phyloP scores from a whole-genome alignment of 2,329 filamentous ascomycete species.

The Microascus cirrosus region DNA sequence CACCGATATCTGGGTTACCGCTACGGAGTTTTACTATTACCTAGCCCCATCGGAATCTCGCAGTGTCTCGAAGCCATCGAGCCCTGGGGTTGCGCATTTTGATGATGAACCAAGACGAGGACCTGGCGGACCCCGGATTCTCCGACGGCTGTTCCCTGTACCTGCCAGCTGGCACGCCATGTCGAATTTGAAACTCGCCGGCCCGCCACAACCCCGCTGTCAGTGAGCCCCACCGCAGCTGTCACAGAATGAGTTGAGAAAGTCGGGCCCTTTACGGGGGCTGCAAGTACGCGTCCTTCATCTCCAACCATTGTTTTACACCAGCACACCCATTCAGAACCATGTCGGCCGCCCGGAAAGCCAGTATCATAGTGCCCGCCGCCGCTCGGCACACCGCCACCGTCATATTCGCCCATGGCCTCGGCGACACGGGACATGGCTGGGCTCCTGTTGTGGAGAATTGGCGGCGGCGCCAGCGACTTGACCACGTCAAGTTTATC shows the following conservation, averaged over 20 bases:
- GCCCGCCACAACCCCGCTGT: neutral
- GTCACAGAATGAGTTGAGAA: neutral
- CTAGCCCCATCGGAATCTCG: neutral
- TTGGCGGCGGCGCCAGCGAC: slow-evolving; percentile 68
- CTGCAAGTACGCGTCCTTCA: neutral
- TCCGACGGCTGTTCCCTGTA: neutral
- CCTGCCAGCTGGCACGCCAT: neutral
- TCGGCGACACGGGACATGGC: slow-evolving; percentile 73
- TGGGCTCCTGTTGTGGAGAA: slow-evolving; percentile 80
- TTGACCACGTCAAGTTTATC: slow-evolving; percentile 87
- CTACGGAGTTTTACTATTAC: too few species aligned
- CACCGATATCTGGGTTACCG: too few species aligned
- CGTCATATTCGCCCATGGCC: slow-evolving; percentile 85
- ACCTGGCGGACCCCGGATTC: neutral
- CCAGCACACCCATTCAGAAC: neutral
- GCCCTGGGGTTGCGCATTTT: neutral
- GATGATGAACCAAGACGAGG: neutral
- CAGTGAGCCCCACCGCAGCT: neutral
- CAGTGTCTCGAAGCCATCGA: neutral
- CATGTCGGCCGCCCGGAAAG: slow-evolving; percentile 1
- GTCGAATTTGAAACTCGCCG: neutral
- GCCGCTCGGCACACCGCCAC: slow-evolving; percentile 80
- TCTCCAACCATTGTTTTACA: neutral
- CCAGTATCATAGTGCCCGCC: slow-evolving; percentile 59
- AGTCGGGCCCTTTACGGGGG: neutral